phyloP scores from a whole-genome alignment of 2,329 filamentous ascomycete genomes.

The Exophiala calicioides region DNA sequence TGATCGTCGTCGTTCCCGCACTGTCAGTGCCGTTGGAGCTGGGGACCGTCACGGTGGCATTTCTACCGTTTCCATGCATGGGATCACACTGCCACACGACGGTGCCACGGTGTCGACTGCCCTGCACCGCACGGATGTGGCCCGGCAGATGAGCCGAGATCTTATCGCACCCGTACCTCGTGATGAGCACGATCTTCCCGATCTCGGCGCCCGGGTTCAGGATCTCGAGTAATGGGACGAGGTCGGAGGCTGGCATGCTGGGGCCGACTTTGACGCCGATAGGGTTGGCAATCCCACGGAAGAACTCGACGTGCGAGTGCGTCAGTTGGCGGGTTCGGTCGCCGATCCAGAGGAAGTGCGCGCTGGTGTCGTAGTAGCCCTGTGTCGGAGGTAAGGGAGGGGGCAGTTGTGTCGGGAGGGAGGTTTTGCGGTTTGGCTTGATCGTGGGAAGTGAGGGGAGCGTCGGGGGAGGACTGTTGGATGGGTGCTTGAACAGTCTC shows the following conservation, averaged over 20 bases:
- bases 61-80: conserved; percentile 82
- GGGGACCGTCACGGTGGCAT: conserved; percentile 31
- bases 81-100: conserved; percentile 99
- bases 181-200: conserved; percentile 95
- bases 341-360: conserved; percentile 97
- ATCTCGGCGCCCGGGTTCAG: conserved; percentile 81
- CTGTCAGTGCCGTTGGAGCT: conserved; percentile 51
- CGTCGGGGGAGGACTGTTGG: conserved; percentile 38
- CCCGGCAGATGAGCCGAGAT: conserved; percentile 73
- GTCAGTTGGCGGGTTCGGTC: conserved; percentile 93
- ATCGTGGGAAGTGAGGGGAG: conserved; percentile 24
- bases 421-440: conserved; percentile 28
- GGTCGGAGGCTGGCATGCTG: conserved; percentile 72
- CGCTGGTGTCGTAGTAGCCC: conserved; percentile 89
- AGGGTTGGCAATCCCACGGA: conserved; percentile 92
- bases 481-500: conserved; percentile 68
- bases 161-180: conserved; percentile 81
- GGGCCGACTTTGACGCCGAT: conserved; percentile 96
- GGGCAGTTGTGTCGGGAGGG: conserved; percentile 33
- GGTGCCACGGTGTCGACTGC: conserved; percentile 61
- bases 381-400: conserved; percentile 41
- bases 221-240: conserved; percentile 75
- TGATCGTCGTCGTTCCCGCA: conserved; percentile 71
- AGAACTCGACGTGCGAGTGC: conserved; percentile 94
- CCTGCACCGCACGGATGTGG: conserved; percentile 87